These are phyloP conservation scores for Salinomyces thailandicus DNA, from an alignment of 2,329 filamentous ascomycete species.

Conservation along the genomic window DNA sequence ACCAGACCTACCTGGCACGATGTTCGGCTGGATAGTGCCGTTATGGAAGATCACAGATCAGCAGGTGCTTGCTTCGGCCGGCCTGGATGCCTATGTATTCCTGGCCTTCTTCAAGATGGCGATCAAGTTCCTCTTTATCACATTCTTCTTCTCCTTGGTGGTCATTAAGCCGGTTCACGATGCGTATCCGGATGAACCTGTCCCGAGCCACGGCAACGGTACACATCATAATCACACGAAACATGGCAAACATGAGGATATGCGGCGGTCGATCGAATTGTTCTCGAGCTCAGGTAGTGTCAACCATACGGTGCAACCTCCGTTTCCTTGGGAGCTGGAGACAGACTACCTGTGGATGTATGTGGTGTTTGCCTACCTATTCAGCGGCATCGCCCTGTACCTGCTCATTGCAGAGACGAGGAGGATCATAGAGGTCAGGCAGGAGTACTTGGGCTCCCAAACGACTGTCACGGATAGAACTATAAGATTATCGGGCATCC, in stretches of 20 bases:
- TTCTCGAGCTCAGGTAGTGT: conserved; percentile 5
- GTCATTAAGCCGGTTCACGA: conserved; percentile 81
- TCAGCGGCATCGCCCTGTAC: conserved; percentile 71
- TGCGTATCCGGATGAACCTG: conserved; percentile 43
- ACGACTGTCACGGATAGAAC: conserved; percentile 94
- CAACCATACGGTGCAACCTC: conserved; percentile 5
- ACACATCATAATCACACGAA: conserved; percentile 15
- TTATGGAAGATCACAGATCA: conserved; percentile 79
- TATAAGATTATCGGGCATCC: conserved; percentile 82
- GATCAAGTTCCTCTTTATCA: conserved; percentile 66
- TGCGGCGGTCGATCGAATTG: conserved; percentile 10
- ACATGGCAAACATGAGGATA: conserved; percentile 7
- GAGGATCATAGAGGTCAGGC: conserved; percentile 72
- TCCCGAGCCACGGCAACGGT: conserved; percentile 9
- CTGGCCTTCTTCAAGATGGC: conserved; percentile 94
- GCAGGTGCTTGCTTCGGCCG: conserved; percentile 79
- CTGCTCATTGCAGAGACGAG: conserved; percentile 74
- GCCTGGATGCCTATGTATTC: conserved; percentile 92
- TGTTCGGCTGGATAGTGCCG: conserved; percentile 88
- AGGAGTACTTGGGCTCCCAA: conserved; percentile 86
- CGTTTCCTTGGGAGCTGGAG: conserved; percentile 21
- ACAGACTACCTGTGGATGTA: conserved; percentile 79
- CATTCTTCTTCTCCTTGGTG: conserved; percentile 69
- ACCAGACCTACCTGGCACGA: conserved; percentile 68
- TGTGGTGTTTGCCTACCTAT: conserved; percentile 87